phyloP scores from a whole-genome alignment of 495 filamentous ascomycete species.

The Immersiella caudata region DNA sequence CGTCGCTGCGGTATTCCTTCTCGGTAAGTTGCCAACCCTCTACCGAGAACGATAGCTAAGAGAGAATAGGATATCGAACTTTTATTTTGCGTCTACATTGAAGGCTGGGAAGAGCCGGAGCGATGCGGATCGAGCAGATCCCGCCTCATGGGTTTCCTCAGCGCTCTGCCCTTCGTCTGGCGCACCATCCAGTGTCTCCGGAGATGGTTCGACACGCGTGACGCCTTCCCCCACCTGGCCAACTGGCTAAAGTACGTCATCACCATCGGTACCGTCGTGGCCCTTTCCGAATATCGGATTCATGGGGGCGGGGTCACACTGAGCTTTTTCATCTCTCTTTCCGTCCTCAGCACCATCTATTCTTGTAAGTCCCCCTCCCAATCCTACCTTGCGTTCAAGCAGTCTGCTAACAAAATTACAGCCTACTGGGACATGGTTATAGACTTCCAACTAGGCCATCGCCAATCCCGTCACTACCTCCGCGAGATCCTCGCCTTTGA shows the following conservation, averaged over 20 bases:
- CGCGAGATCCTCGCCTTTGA: slow-evolving; percentile 79
- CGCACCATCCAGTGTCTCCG: slow-evolving; percentile 87
- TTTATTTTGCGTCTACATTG: slow-evolving; percentile 91
- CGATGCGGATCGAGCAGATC: slow-evolving; percentile 87
- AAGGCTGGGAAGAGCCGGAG: slow-evolving; percentile 67
- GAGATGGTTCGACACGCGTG: slow-evolving; percentile 82
- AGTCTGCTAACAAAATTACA: slow-evolving; percentile 27
- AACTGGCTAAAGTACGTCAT: slow-evolving; percentile 91
- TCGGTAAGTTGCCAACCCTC: slow-evolving; percentile 61
- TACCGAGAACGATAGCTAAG: background rate
- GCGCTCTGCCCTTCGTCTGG: slow-evolving; percentile 79
- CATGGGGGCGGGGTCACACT: slow-evolving; percentile 53
- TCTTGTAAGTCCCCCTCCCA: slow-evolving; percentile 58
- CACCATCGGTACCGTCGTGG: slow-evolving; percentile 76
- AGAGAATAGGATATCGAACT: slow-evolving; percentile 76
- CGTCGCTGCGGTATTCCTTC: slow-evolving; percentile 86
- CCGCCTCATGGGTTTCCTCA: slow-evolving; percentile 81
- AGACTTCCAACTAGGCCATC: slow-evolving; percentile 87
- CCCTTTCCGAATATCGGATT: slow-evolving; percentile 80
- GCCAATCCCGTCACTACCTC: slow-evolving; percentile 69
- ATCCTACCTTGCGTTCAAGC: background rate
- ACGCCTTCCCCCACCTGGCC: slow-evolving; percentile 87
- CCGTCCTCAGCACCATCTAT: slow-evolving; percentile 78
- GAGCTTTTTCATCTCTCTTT: slow-evolving; percentile 75
- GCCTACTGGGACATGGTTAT: slow-evolving; percentile 92